A percentile compares a stretch with the other conserved stretches of the same genome.
Evolutionary conservation across 768 basidiomycete genomes (phyloP).

Genomic region (Termitomyces sp.): DNA sequence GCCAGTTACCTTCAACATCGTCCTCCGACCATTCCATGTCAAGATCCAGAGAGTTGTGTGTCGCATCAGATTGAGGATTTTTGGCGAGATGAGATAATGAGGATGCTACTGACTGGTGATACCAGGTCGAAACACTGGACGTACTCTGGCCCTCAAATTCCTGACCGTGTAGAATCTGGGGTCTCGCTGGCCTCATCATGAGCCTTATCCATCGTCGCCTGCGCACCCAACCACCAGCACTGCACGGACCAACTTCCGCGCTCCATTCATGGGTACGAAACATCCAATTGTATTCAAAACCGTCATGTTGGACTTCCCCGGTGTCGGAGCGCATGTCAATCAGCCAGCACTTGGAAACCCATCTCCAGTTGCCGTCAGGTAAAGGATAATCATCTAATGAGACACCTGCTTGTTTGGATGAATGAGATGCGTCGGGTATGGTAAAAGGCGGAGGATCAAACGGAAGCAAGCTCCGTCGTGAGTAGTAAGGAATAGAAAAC

Average conservation of each 20-base stretch:
- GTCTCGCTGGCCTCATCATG: constrained; percentile 66
- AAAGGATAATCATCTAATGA: constrained; percentile 64
- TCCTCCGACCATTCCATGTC: constrained; percentile 55
- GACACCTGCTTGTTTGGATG: constrained; percentile 49
- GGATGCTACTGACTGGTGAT: constrained; percentile 27
- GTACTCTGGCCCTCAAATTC: constrained; percentile 4
- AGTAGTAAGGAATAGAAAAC: constrained; percentile 74
- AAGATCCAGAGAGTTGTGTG: constrained; percentile 8
- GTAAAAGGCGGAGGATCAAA: constrained; percentile 75
- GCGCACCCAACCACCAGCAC: constrained; percentile 71
- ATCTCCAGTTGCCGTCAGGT: constrained; percentile 78
- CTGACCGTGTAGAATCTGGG: constrained; percentile 14
- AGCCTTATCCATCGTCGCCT: constrained; percentile 80
- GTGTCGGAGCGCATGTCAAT: constrained; percentile 80
- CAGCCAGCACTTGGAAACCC: constrained; percentile 83
- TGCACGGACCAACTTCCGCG: constrained; percentile 52
- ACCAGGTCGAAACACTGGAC: not conserved
- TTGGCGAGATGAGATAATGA: constrained; percentile 25
- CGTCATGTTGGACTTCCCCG: constrained; percentile 76
- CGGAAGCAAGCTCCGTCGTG: constrained; percentile 63
- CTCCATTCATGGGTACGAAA: constrained; percentile 71
- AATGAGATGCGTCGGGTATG: constrained; percentile 39
- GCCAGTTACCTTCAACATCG: constrained; percentile 54
- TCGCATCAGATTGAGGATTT: constrained; percentile 8
- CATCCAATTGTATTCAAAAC: constrained; percentile 83